phyloP scores from a whole-genome alignment of 768 basidiomycete species.

The Jaapia argillacea region DNA sequence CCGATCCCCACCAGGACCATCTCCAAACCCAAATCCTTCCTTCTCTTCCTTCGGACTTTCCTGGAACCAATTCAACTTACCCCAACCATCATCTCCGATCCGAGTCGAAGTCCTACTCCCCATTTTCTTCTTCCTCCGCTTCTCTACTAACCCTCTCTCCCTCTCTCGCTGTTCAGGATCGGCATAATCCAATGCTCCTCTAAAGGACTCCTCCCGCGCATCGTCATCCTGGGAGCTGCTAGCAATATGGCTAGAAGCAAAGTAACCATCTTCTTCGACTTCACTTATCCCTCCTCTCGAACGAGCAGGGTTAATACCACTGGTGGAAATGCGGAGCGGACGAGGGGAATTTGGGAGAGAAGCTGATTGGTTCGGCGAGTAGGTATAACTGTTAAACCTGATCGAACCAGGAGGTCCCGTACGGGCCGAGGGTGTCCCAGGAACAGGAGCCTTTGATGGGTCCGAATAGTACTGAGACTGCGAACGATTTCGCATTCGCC shows the following conservation, averaged over 20 bases:
- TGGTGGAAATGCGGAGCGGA: constrained; percentile 8
- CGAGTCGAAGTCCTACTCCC: constrained; percentile 27
- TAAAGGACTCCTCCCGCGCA: constrained; percentile 36
- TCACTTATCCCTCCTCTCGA: constrained; percentile 19
- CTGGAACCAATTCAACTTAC: constrained; percentile 32
- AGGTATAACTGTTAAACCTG: constrained; percentile 50
- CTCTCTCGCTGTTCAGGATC: constrained; percentile 25
- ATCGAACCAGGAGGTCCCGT: constrained; percentile 71
- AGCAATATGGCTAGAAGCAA: background rate
- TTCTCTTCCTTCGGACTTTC: constrained; percentile 43
- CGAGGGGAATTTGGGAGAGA: constrained; percentile 21
- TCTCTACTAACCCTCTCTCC: constrained; percentile 32
- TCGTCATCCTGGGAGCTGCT: constrained; percentile 22
- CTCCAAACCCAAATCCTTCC: constrained; percentile 23
- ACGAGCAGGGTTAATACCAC: constrained; percentile 3
- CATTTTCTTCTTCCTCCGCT: constrained; percentile 37
- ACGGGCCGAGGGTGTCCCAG: constrained; percentile 44
- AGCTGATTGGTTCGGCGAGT: constrained; percentile 10
- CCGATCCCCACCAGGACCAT: constrained; percentile 9
- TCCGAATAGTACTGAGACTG: too few species aligned
- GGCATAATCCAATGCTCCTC: constrained; percentile 48
- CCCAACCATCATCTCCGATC: constrained; percentile 40
- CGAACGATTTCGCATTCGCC: too few species aligned
- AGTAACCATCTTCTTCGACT: constrained; percentile 22
- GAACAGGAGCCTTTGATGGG: too few species aligned